These are phyloP conservation scores for Scenedesmus sp. DNA, from an alignment of 163 green algal genomes.

Conservation along the genomic window DNA sequence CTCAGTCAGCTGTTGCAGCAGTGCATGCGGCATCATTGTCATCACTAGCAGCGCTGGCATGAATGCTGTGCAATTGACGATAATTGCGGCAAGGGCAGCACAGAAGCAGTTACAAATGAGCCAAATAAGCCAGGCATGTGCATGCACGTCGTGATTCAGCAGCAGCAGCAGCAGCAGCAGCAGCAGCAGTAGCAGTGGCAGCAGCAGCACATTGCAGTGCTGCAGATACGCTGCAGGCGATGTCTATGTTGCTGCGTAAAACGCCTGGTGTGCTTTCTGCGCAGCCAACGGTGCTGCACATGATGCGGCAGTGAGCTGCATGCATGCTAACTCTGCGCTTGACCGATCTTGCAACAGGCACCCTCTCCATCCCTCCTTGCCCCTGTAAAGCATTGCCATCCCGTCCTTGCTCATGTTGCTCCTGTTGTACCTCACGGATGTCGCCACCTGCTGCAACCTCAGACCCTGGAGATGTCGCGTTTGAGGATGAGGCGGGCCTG, in stretches of 20 bases:
- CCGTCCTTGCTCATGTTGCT: not conserved
- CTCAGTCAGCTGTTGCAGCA: not conserved
- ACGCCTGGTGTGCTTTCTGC: too few relatives aligned
- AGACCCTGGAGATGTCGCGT: slow-evolving; percentile 36
- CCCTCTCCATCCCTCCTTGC: too few relatives aligned
- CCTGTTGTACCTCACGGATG: too few relatives aligned
- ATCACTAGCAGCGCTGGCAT: not conserved
- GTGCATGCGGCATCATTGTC: not conserved
- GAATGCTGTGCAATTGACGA: not conserved
- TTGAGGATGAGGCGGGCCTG: slow-evolving; percentile 49
- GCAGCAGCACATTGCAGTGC: not conserved
- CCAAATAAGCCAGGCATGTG: too few relatives aligned
- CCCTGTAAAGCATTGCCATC: not conserved
- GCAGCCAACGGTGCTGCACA: too few relatives aligned
- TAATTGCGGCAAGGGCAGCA: not conserved
- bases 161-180: not conserved
- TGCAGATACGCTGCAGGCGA: not conserved
- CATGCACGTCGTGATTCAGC: too few relatives aligned
- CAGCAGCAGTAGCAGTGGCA: not conserved
- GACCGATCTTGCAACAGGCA: not conserved
- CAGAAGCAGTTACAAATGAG: not conserved
- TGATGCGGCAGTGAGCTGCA: not conserved
- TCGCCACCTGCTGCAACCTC: not conserved
- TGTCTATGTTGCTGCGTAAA: too few relatives aligned
- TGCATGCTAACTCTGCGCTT: not conserved